Evolutionary conservation across 2,329 filamentous ascomycete species (phyloP).

Genomic region (Xylaria sp.): DNA sequence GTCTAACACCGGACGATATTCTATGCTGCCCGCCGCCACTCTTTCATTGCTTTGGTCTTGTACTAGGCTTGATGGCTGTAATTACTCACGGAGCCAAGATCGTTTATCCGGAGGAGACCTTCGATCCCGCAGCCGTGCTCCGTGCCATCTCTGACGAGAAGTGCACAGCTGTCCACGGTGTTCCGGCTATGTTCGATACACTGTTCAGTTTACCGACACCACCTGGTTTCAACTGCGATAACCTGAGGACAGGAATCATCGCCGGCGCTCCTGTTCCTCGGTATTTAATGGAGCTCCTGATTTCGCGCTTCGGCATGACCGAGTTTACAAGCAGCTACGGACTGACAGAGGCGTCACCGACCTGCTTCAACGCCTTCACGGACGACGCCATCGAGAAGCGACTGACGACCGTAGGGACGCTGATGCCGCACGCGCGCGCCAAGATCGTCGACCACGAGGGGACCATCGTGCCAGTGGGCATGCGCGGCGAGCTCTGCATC

Average conservation of each 20-base stretch:
- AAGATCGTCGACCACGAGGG: constrained; percentile 80
- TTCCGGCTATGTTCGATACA: constrained; percentile 86
- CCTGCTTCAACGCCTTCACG: constrained; percentile 83
- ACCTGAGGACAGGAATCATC: constrained; percentile 79
- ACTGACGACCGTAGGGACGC: constrained; percentile 77
- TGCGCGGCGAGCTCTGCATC: constrained; percentile 79
- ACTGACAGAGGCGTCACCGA: constrained; percentile 81
- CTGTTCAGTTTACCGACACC: constrained; percentile 60
- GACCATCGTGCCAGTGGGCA: constrained; percentile 73
- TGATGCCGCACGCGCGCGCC: constrained; percentile 79
- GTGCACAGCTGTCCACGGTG: constrained; percentile 82
- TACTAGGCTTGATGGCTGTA: constrained; percentile 77
- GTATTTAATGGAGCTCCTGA: constrained; percentile 78
- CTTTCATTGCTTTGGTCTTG: constrained; percentile 88
- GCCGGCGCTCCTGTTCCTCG: constrained; percentile 81
- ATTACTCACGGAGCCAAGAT: constrained; percentile 81
- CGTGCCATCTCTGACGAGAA: constrained; percentile 72
- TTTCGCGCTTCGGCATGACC: constrained; percentile 77
- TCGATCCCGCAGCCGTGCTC: constrained; percentile 74
- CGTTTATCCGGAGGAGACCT: constrained; percentile 79
- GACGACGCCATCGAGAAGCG: constrained; percentile 75
- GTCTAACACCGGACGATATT: constrained; percentile 71
- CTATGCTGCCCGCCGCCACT: constrained; percentile 85
- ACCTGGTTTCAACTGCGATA: constrained; percentile 58
- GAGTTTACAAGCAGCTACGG: constrained; percentile 79